Evolutionary conservation across 2,329 filamentous ascomycete genomes (phyloP).

Genomic region (Colletotrichum orchidophilum): DNA sequence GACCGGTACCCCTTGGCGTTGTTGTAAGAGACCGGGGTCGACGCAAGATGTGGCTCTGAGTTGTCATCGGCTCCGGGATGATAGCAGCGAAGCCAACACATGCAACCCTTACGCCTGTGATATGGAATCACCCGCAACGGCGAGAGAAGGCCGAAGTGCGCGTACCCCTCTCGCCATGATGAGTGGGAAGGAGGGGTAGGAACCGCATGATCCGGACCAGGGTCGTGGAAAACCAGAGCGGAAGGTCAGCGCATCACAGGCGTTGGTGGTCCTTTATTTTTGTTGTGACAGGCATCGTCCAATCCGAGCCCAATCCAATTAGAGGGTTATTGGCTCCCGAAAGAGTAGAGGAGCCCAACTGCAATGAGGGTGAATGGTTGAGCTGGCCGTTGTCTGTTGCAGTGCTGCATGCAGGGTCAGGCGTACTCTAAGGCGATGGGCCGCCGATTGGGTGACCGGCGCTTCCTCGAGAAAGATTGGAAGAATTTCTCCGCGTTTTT

Average conservation of each 20-base stretch:
- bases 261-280: not conserved
- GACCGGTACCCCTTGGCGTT: conserved; percentile 25
- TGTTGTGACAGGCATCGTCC: conserved; percentile 16
- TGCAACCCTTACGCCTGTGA: conserved; percentile 35
- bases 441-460: conserved; percentile 27
- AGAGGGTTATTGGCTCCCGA: conserved; percentile 33
- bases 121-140: conserved; percentile 16
- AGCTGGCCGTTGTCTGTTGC: conserved; percentile 2
- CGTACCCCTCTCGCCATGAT: conserved; percentile 12
- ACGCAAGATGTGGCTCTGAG: conserved; percentile 30
- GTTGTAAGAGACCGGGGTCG: conserved; percentile 16
- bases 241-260: conserved; percentile 12
- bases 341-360: conserved; percentile 24
- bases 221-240: conserved; percentile 2
- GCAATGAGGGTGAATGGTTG: not conserved
- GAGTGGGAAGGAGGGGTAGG: conserved; percentile 14
- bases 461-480: conserved; percentile 19
- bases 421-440: conserved; percentile 30
- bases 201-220: conserved; percentile 20
- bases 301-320: conserved; percentile 32
- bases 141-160: not conserved
- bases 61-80: conserved; percentile 21
- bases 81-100: conserved; percentile 28
- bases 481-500: conserved; percentile 30
- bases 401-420: conserved; percentile 35